Conservation (phyloP, 2,329 filamentous ascomycete species). For the Claviceps lovelessii region DNA sequence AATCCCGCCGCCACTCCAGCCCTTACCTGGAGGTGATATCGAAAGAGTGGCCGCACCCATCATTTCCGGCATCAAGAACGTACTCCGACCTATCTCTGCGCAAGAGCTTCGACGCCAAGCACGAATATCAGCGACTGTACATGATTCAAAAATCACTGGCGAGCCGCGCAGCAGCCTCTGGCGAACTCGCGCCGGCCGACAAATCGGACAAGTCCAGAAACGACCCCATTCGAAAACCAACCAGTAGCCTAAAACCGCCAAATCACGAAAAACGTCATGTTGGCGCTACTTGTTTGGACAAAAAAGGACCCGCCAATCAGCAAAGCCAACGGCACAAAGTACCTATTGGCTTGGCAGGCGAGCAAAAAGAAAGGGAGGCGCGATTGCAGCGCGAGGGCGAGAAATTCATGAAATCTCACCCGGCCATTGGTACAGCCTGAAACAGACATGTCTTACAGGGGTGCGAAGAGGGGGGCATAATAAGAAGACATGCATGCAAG, state of each 20-base stretch:
- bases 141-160: slow-evolving; percentile 32
- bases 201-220: background rate
- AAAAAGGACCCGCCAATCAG: background rate
- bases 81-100: background rate
- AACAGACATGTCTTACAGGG: background rate
- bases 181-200: background rate
- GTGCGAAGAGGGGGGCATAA: too few species aligned
- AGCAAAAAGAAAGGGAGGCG: slow-evolving; percentile 28
- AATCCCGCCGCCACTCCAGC: background rate
- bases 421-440: slow-evolving; percentile 9
- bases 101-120: slow-evolving; percentile 11
- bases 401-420: slow-evolving; percentile 16
- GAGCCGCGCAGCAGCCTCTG: slow-evolving; percentile 13
- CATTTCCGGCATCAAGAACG: background rate
- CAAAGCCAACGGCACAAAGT: slow-evolving; percentile 3
- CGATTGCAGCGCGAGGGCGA: slow-evolving; percentile 16
- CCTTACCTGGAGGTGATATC: slow-evolving; percentile 1
- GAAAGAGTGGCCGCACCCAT: background rate
- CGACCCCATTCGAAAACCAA: background rate
- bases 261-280: background rate
- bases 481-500: background rate
- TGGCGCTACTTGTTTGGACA: background rate
- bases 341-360: slow-evolving; percentile 12
- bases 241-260: background rate
- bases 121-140: slow-evolving; percentile 23